Conservation (phyloP, 176 grass and related monocot genomes). For the Carex littledalei region DNA sequence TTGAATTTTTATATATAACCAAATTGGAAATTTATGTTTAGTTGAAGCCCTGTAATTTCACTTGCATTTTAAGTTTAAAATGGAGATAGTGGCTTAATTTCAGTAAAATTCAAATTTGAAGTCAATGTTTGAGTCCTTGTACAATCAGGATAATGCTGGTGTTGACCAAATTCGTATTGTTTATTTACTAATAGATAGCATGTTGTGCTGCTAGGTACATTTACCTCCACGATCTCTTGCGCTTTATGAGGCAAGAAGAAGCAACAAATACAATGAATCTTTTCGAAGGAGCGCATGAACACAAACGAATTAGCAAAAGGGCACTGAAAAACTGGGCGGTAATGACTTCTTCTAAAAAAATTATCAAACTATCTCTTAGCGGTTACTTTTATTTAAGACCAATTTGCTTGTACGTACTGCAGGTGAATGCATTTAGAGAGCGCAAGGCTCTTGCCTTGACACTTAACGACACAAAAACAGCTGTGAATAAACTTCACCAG, state of each 20-base stretch:
- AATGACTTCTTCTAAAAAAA: constrained; percentile 19
- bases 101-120: not conserved
- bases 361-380: not conserved
- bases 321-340: constrained; percentile 91
- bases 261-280: constrained; percentile 66
- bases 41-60: not conserved
- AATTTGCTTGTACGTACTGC: not conserved
- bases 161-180: constrained; percentile 2
- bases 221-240: constrained; percentile 69
- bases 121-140: not conserved
- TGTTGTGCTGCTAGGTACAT: constrained; percentile 49
- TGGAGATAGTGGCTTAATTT: not conserved
- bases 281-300: constrained; percentile 71
- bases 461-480: constrained; percentile 95
- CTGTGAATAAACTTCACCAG: constrained; percentile 92
- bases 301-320: constrained; percentile 65
- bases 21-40: not conserved
- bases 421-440: constrained; percentile 86
- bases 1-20: not conserved
- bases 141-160: not conserved
- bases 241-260: constrained; percentile 84
- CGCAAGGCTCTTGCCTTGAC: constrained; percentile 90
- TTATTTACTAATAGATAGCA: not conserved
- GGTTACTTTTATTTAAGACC: not conserved
- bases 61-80: not conserved